phyloP scores from a whole-genome alignment of 2,329 filamentous ascomycete genomes.

The Trichophyton schoenleinii region DNA sequence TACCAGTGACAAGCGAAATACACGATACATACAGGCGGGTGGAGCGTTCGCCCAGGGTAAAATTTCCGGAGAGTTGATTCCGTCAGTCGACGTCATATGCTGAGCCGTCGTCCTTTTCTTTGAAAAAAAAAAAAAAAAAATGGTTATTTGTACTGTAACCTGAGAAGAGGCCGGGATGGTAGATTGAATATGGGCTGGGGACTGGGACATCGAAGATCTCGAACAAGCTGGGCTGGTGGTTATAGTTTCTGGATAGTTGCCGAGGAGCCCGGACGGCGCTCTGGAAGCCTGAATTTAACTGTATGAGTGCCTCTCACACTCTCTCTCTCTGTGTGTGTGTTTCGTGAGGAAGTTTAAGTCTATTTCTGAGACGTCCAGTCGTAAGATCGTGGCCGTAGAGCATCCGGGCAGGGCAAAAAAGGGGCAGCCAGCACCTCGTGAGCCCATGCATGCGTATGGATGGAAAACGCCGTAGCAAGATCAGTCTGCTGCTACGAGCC shows the following conservation, averaged over 20 bases:
- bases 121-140: too few relatives aligned
- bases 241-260: neutral
- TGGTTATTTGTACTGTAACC: too few relatives aligned
- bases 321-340: neutral
- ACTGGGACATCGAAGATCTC: neutral
- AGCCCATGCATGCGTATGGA: too few relatives aligned
- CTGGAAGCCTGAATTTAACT: neutral
- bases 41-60: neutral
- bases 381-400: neutral
- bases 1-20: neutral
- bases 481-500: conserved; percentile 40
- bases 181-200: neutral
- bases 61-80: neutral
- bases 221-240: neutral
- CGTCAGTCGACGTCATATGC: neutral
- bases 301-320: too few relatives aligned
- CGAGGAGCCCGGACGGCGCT: neutral
- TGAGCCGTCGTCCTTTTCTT: neutral
- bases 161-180: neutral
- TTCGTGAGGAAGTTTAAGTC: neutral
- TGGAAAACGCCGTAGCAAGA: neutral
- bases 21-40: neutral
- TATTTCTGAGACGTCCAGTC: neutral
- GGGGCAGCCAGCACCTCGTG: too few relatives aligned
- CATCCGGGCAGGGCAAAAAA: neutral